A percentile compares a stretch with the other conserved stretches of the same genome.
These are phyloP conservation scores for Zasmidium citrigriseum DNA, from an alignment of 2,329 filamentous ascomycete genomes.

Conservation along the genomic window DNA sequence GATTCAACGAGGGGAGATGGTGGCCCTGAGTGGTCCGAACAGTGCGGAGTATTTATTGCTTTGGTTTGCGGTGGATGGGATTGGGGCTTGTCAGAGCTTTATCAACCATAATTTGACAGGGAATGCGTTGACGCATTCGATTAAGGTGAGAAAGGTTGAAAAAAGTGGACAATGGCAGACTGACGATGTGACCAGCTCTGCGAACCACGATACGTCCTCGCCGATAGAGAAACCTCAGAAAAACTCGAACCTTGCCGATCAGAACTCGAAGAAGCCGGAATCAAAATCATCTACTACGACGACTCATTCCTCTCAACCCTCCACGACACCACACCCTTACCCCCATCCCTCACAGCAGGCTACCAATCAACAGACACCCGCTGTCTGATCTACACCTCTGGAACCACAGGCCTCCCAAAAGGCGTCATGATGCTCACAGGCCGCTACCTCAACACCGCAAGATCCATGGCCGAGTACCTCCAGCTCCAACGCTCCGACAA, in stretches of 20 bases:
- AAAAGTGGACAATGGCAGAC: not conserved
- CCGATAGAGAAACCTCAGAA: constrained; percentile 26
- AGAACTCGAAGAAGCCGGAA: constrained; percentile 19
- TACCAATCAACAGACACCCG: constrained; percentile 55
- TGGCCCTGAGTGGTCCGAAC: constrained; percentile 37
- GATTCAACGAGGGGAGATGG: constrained; percentile 33
- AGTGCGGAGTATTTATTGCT: constrained; percentile 36
- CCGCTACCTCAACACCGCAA: constrained; percentile 43
- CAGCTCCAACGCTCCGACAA: constrained; percentile 61
- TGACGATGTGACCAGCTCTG: constrained; percentile 24
- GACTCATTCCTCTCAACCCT: constrained; percentile 19
- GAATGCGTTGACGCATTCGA: constrained; percentile 35
- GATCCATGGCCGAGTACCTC: constrained; percentile 63
- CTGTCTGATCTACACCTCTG: constrained; percentile 78
- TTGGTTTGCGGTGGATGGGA: constrained; percentile 61
- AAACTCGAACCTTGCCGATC: constrained; percentile 27
- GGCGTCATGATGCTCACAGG: constrained; percentile 30
- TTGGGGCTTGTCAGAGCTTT: constrained; percentile 34
- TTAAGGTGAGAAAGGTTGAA: constrained; percentile 32
- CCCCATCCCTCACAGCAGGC: constrained; percentile 18
- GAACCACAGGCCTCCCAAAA: constrained; percentile 68
- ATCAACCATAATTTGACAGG: constrained; percentile 39
- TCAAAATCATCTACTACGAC: constrained; percentile 30
- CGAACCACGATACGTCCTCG: constrained; percentile 26
- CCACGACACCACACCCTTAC: constrained; percentile 26